Evolutionary conservation across 306 rosid species (phyloP), one percentile per base, ranked within the genome.

Genomic region (Inga leiocalycina): DNA sequence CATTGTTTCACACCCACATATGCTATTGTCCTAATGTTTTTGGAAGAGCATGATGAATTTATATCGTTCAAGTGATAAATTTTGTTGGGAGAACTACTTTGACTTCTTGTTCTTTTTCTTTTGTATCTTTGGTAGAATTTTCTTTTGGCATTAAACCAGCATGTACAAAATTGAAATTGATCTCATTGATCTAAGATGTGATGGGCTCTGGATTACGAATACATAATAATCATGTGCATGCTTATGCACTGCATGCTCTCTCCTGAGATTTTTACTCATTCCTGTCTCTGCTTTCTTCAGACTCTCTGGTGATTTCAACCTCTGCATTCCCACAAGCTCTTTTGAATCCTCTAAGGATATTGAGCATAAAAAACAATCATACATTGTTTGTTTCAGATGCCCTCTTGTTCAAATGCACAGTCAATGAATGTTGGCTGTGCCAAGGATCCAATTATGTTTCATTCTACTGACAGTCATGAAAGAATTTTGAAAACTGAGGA

Each of bases 401-500:
- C 86, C 77, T 78, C 80, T 6, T 85, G 80, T 84, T 83, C 89
- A 44, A 84, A 84, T 80, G 84, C 84, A 9, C 84, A 69, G 78
- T 81, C 87, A n/a, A 79, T 73, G 0, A 46, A 89, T 84, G 76
- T 62, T 84, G 91, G 71, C 66, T 22, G 44, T 80, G 75, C 75
- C n/a, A 67, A 78, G 76, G 13, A 75, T 72, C 77, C 75, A 56
- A 84, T 71, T 82, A 87, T 71, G 77, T 37, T 68, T 4, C 30
- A 67, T 44, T 78, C 66, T 62, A 54, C 81, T 76, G 90, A 78
- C 4, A 49, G 43, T 67, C 71, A 62, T 83, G 90, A 88, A 64
- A 83, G 65, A 76, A n/a, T 24, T 81, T 83, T 71, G 87, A 88
- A 85, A 80, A 84, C 65, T 1, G 84, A 80, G 71, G 93, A 85